Evolutionary conservation across 2,329 filamentous ascomycete species (phyloP).

Genomic region (Rhynchosporium secalis): DNA sequence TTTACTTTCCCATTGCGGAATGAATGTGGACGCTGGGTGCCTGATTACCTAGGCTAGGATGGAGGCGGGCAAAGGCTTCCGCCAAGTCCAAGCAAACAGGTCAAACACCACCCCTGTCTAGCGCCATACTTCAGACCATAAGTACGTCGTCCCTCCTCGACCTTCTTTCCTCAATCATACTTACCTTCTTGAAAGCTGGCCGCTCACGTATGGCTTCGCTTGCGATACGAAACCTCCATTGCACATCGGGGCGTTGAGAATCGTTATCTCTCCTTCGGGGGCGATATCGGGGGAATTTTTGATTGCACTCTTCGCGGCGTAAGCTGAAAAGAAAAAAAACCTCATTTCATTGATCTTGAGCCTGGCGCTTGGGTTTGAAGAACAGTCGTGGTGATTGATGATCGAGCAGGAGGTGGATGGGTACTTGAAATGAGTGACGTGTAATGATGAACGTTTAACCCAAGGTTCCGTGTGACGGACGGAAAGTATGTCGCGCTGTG

Average conservation of each 20-base stretch:
- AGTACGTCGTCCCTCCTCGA: not conserved
- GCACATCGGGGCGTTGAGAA: not conserved
- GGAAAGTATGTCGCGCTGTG: no score
- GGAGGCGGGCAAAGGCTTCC: no score
- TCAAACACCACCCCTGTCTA: not conserved
- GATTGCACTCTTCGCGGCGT: not conserved
- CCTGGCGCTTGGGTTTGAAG: constrained; percentile 4
- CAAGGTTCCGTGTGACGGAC: not conserved
- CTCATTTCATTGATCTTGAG: constrained; percentile 3
- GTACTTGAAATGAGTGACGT: not conserved
- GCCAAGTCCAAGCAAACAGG: not conserved
- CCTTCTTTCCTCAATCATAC: not conserved
- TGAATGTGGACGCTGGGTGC: no score
- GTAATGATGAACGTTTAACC: not conserved
- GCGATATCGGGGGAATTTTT: constrained; percentile 12
- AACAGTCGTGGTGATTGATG: not conserved
- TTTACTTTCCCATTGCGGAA: no score
- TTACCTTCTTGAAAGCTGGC: no score
- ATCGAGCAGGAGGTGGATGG: not conserved
- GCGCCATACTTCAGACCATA: not conserved
- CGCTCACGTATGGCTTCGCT: no score
- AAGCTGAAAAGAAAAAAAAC: not conserved
- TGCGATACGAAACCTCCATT: no score
- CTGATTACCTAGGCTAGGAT: no score
- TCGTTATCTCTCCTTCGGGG: constrained; percentile 10